Base-by-base conservation (phyloP, 306 rosid species). In the Adenanthera pavonina region DNA sequence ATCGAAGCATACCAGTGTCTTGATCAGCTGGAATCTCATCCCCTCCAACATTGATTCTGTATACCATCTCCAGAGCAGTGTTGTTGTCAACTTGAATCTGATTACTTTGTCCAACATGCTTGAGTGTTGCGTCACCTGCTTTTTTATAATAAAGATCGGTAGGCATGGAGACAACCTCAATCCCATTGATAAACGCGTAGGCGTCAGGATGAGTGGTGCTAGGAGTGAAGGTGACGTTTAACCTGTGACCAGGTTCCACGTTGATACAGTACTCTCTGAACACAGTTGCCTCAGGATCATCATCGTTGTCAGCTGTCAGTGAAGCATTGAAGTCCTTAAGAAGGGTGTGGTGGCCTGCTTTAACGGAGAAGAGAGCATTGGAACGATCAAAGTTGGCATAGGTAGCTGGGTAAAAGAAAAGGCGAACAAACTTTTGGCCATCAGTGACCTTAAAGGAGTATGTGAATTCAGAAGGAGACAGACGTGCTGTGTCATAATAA, bases 161-260 rank as follows among this genome's bases (percentile, higher is more conserved):
- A 2, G 94, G 94, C 84, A 89, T 85, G 15, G 94, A 82, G 5
- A 89, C 78, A 4, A 91, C 73, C 70, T 91, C 94, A 8, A 91
- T 91, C 13, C 89, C 92, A 14, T 88, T 90, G 46, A 90, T 52
- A 53, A 91, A 91, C 2, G 85, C 91, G 12, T 76, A 85, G 0
- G 89, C 77, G 4, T 73, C 80, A 3, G 85, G 56, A 38, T 7
- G 56, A 14, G 65, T 56, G 15, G 59, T 64, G 49, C 62, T 72
- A 0, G 92, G 89, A 1, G 11, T 59, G 84, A 91, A 91, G 0
- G 84, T 80, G 36, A 88, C 46, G 51, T 79, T 80, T 5, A 88
- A n/a, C 38, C 38, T 72, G 56, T 54, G 78, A 6, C 54, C 51
- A 2, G 73, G 70, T 0, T 77, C 81, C 2, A 85, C 54, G 41